Evolutionary conservation across 805 yeast genomes (phyloP).

Genomic region (Yarrowia yakushimensis): DNA sequence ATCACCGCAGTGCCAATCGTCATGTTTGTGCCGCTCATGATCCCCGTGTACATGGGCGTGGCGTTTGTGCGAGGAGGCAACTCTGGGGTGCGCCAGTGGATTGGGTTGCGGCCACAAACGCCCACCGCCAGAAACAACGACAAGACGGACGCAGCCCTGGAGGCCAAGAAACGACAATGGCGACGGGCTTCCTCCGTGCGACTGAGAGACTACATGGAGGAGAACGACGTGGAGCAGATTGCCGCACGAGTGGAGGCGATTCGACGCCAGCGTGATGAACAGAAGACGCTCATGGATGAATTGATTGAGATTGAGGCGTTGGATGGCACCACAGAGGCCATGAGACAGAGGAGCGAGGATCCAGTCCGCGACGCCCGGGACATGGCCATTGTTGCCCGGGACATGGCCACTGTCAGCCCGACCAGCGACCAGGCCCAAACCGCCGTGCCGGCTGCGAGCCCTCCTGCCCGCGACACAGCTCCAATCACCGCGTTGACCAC

Average conservation of each 20-base stretch:
- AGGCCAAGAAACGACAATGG: conserved; percentile 20
- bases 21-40: conserved; percentile 13
- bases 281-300: conserved; percentile 20
- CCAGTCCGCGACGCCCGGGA: no score
- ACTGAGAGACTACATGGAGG: conserved; percentile 1
- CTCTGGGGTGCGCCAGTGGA: conserved; percentile 5
- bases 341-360: no score
- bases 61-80: conserved; percentile 12
- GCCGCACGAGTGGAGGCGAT: conserved; percentile 19
- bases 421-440: no score
- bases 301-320: conserved; percentile 15
- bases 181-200: conserved; percentile 12
- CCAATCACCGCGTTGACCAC: background rate
- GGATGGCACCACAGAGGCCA: conserved; percentile 7
- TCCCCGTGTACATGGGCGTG: conserved; percentile 15
- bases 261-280: conserved; percentile 17
- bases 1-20: conserved; percentile 15
- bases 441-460: no score
- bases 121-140: conserved; percentile 19
- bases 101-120: conserved; percentile 3
- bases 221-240: conserved; percentile 14
- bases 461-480: background rate
- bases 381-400: no score
- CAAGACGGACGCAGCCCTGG: conserved; percentile 26
- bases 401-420: no score